Conservation (phyloP, 228 moss, liverwort and hornwort genomes). For the Sphagnum magellanicum region DNA sequence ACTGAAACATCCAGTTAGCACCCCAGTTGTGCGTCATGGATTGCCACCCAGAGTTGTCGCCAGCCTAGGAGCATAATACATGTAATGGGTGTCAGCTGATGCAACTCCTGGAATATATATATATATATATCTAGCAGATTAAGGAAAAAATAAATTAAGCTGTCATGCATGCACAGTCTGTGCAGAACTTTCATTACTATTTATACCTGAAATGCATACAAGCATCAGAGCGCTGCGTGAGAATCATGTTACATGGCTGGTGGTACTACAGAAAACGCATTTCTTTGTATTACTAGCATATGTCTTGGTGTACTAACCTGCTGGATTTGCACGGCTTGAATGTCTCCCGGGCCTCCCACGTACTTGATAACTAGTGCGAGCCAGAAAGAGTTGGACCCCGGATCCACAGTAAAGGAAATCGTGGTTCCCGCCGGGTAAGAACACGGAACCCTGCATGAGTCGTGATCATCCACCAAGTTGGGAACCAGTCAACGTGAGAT, state of each 20-base stretch:
- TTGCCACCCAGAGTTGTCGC: background rate
- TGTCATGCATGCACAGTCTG: background rate
- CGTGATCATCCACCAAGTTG: background rate
- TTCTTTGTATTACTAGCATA: background rate
- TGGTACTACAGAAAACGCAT: too few relatives aligned
- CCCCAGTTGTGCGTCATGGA: constrained; percentile 7
- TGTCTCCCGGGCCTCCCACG: constrained; percentile 1
- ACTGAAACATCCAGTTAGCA: constrained; percentile 1
- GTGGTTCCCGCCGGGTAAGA: background rate
- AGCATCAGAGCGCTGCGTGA: too few relatives aligned
- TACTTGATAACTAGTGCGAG: constrained; percentile 4
- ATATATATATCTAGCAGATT: background rate
- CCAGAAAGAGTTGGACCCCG: constrained; percentile 1
- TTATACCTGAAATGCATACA: background rate
- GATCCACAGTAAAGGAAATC: constrained; percentile 1
- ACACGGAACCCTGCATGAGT: constrained; percentile 3
- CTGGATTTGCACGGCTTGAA: constrained; percentile 3
- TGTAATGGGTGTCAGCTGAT: background rate
- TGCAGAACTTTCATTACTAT: background rate
- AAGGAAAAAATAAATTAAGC: background rate
- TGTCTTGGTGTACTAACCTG: background rate
- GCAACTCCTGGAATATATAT: background rate
- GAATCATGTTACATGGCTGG: too few relatives aligned
- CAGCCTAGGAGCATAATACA: background rate
- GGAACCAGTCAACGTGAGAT: background rate